Evolutionary conservation across 192 early-diverging fungal genomes (phyloP).

Genomic region (Gaertneriomyces semiglobifer): DNA sequence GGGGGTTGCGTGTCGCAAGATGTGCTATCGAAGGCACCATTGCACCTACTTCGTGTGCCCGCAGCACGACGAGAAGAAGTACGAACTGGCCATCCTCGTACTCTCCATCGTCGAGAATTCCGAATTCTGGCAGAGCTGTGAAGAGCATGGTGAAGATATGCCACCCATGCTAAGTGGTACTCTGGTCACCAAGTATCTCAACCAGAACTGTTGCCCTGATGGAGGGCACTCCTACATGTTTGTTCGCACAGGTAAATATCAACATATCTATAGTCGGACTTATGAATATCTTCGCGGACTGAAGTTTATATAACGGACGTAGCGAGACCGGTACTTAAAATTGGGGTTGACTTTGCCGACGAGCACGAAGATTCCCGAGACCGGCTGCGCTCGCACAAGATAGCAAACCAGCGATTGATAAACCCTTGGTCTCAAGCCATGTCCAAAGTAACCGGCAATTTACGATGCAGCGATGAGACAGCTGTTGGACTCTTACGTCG

Average conservation of each 20-base stretch:
- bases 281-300: background rate
- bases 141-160: background rate
- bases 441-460: background rate
- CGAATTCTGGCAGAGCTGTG: background rate
- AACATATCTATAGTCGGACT: background rate
- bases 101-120: background rate
- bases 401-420: background rate
- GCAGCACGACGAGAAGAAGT: background rate
- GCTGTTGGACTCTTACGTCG: background rate
- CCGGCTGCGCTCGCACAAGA: background rate
- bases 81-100: background rate
- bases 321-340: background rate
- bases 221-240: background rate
- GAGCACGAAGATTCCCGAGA: background rate
- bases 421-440: background rate
- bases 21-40: background rate
- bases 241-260: background rate
- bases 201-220: background rate
- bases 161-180: background rate
- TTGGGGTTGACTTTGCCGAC: background rate
- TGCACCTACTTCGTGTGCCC: background rate
- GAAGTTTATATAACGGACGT: background rate
- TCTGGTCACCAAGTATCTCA: background rate
- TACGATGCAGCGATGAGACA: conserved; percentile 2
- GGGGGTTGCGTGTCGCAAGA: background rate